Base-by-base conservation (phyloP, 2,329 filamentous ascomycete genomes). In the Ophiostoma quercus region DNA sequence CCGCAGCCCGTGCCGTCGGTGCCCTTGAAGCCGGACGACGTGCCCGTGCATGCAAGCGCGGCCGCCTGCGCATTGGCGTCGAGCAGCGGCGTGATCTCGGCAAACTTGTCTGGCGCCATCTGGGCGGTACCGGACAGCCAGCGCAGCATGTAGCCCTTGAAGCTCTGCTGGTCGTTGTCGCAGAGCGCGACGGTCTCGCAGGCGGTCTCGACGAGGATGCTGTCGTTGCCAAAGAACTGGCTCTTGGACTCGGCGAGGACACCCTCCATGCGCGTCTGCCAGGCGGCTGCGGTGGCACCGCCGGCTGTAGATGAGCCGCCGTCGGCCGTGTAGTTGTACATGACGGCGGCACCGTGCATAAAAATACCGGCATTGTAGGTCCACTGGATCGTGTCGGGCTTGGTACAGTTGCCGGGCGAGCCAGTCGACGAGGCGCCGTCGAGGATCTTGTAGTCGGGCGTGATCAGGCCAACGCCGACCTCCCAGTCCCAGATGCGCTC, bases 121-220 rank as follows among this genome's bases (percentile, higher is more conserved):
- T 85, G 82, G 7, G 82, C 79, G 1, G 85, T 84, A 22, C 80
- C 80, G 0, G 86, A 83, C 76, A 89, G 79, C 86, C 89, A 93
- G 63, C 90, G 88, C 34, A 86, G 79, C 34, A 92, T 81, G 77
- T 92, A 92, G 12, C 88, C 90, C 79, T 93, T 93, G 86, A 92
- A 93, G 66, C 84, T 87, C 75, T 85, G 84, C 79, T 92, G 89
- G 77, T 93, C 90, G 73, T 83, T 83, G 79, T 92, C 86, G 82
- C 91, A 94, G 34, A 81, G 82, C 69, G 80, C 79, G 70, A 78
- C 78, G 8, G 78, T 79, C 79, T 93, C 90, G 79, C 91, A 94
- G 39, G 85, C 84, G 72, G 83, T 82, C 79, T 93, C 90, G 74
- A 83, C 85, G 77, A 91, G 84, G 76, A 92, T 75, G 68, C 77